These are phyloP conservation scores for Stephania yunnanensis DNA, from an alignment of 164 flowering plant genomes.

Conservation along the genomic window DNA sequence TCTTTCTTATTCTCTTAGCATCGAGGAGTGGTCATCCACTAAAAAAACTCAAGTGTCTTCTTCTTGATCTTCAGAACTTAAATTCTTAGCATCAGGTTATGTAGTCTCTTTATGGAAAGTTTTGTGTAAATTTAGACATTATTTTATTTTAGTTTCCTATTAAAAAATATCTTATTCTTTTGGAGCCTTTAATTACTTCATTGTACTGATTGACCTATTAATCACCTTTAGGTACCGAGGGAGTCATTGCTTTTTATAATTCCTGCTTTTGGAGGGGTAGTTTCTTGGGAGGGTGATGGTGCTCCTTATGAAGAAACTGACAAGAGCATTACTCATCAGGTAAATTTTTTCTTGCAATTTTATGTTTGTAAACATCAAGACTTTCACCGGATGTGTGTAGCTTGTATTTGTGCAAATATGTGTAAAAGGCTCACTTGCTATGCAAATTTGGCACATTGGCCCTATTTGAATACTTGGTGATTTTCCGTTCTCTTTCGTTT, in stretches of 20 bases:
- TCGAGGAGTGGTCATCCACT: not conserved
- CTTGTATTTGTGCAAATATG: not conserved
- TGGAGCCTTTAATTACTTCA: slow-evolving; percentile 3
- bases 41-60: not conserved
- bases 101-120: not conserved
- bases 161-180: not conserved
- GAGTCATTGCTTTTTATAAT: slow-evolving; percentile 85
- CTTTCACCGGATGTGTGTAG: not conserved
- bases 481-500: too few relatives aligned
- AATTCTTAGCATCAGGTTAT: not conserved
- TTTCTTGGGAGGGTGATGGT: slow-evolving; percentile 95
- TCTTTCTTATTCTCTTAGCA: not conserved
- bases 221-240: slow-evolving; percentile 58
- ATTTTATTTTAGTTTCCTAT: not conserved
- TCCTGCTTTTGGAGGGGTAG: slow-evolving; percentile 89
- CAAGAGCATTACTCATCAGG: slow-evolving; percentile 84
- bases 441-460: not conserved
- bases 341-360: slow-evolving; percentile 9
- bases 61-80: not conserved
- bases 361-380: not conserved
- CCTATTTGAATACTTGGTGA: too few relatives aligned
- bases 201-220: not conserved
- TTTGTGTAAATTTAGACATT: not conserved
- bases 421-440: not conserved
- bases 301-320: slow-evolving; percentile 73